Base-by-base conservation (phyloP, 345 rosid species). In the Toxicodendron radicans region DNA sequence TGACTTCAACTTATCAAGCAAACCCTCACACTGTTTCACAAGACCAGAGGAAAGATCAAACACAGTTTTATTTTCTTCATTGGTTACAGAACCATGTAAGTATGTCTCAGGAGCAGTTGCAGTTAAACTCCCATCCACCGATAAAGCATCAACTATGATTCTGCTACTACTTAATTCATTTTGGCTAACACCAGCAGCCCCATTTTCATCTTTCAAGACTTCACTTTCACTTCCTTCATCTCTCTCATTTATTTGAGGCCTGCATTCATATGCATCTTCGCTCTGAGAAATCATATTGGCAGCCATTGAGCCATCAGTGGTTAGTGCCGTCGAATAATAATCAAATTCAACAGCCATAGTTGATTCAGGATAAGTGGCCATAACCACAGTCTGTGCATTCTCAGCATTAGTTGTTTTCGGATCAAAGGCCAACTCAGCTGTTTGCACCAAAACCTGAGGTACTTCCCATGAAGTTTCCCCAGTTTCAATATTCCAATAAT, bases 381-480 rank as follows among this genome's bases (percentile, higher is more conserved):
- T 54, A 66, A 77, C 69, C 57, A 78, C 73, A 73, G 78, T 52
- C 72, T 79, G 85, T 56, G 66, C 58, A 69, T 69, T 72, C 73
- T 82, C 91, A 67, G 76, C 56, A 43, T 68, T 78, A 75, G 79
- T 64, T 57, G 73, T 59, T 61, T 20, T 66, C 41, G 70, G 71
- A 68, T 83, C 81, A 27, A 74, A 73, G 66, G 67, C 68, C 20
- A 70, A 73, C 70, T 79, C 74, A 16, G 82, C 77, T 73, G 79
- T 70, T 73, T 84, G 90, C 68, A 78, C 81, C 69, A 88, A 84
- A 76, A 73, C 82, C 32, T 68, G 83, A 63, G 98, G 99, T 71
- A 87, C 77, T 73, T 93, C 97, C 99, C 98, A 96, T 17, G 97
- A 96, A 46, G 99, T 96, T 86, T 96, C 95, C 65, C 99, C 98